Conservation (phyloP, 352 stramenopile genomes). For the Achlya hypogyna region DNA sequence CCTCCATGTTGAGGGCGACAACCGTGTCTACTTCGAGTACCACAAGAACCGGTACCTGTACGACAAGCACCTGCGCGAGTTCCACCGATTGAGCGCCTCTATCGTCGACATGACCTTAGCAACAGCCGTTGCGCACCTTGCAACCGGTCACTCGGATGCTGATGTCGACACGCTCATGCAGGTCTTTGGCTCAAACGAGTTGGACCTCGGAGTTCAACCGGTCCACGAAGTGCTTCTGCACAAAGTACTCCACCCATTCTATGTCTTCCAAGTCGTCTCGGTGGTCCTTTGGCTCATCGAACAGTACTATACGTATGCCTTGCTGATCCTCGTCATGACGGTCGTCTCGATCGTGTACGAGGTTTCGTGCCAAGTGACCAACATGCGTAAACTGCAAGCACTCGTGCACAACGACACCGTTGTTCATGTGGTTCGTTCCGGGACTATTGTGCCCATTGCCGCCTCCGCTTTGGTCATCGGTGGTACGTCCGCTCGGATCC, state of each 20-base stretch:
- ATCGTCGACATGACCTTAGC: background rate
- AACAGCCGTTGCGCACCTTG: conserved; percentile 18
- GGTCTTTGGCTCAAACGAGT: conserved; percentile 48
- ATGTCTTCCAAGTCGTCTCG: conserved; percentile 67
- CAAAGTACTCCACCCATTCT: conserved; percentile 72
- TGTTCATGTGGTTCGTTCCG: conserved; percentile 27
- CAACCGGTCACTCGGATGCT: conserved; percentile 25
- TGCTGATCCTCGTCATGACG: conserved; percentile 53
- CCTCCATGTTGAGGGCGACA: conserved; percentile 17
- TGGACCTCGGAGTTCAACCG: conserved; percentile 40
- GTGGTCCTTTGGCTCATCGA: conserved; percentile 62
- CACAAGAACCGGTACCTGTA: conserved; percentile 59
- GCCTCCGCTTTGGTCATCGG: conserved; percentile 45
- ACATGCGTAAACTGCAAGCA: conserved; percentile 49
- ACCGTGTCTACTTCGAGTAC: conserved; percentile 49
- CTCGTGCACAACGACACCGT: conserved; percentile 46
- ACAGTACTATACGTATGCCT: conserved; percentile 57
- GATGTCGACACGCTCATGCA: conserved; percentile 29
- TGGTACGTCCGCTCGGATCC: background rate
- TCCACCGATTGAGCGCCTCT: conserved; percentile 31
- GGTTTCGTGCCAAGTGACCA: conserved; percentile 49
- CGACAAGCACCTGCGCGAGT: conserved; percentile 38
- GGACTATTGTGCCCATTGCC: conserved; percentile 32
- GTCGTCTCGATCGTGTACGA: conserved; percentile 63
- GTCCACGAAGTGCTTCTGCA: conserved; percentile 43